Evolutionary conservation across 129 eudicot genomes (phyloP).

Genomic region (Centrapalus pauciflorus): DNA sequence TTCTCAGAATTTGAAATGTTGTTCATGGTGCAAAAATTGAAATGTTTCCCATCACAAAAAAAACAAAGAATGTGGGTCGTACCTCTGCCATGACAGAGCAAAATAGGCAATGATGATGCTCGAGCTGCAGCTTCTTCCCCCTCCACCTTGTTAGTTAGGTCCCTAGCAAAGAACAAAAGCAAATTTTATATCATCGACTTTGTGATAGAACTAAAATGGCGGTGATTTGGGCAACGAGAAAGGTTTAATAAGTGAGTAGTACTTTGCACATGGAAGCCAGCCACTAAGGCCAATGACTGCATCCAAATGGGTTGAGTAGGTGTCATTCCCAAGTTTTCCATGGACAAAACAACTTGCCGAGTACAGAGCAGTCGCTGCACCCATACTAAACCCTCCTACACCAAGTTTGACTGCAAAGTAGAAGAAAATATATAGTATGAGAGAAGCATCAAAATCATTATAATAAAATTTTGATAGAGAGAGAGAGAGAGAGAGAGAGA

Average conservation of each 20-base stretch:
- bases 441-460: not conserved
- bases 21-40: no score
- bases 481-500: not conserved
- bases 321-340: constrained; percentile 65
- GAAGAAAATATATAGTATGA: constrained; percentile 2
- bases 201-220: not conserved
- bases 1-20: no score
- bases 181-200: not conserved
- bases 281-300: constrained; percentile 88
- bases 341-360: constrained; percentile 58
- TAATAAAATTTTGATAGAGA: not conserved
- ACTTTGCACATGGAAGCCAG: constrained; percentile 92
- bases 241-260: not conserved
- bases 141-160: constrained; percentile 44
- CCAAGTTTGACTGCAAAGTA: constrained; percentile 60
- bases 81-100: constrained; percentile 94
- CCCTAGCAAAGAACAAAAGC: constrained; percentile 42
- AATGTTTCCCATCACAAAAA: not conserved
- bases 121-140: constrained; percentile 77
- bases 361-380: constrained; percentile 70
- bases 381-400: constrained; percentile 95
- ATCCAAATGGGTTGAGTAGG: constrained; percentile 52
- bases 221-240: not conserved
- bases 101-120: constrained; percentile 80
- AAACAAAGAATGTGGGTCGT: not conserved